Conservation (phyloP, 1,284 basidiomycete species). For the Trametes pubescens region DNA sequence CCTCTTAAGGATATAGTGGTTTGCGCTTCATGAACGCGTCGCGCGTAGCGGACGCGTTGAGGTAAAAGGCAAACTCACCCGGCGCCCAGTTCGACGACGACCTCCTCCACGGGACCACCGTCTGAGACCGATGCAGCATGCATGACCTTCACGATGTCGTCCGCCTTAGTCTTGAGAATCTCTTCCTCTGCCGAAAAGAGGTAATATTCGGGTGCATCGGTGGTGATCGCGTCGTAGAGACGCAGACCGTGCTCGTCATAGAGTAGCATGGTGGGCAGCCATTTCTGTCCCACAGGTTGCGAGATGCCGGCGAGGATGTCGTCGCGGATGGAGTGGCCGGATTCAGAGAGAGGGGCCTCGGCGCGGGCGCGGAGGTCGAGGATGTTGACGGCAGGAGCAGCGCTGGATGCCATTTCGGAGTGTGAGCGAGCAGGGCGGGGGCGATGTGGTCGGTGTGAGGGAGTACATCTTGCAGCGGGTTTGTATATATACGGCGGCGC, state of each 20-base stretch:
- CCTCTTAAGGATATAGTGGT: conserved; percentile 3
- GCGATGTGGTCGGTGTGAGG: not conserved
- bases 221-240: conserved; percentile 88
- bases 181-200: conserved; percentile 82
- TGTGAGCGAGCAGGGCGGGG: not conserved
- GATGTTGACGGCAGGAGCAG: conserved; percentile 48
- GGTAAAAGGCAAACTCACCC: conserved; percentile 66
- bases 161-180: conserved; percentile 67
- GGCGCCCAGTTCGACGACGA: conserved; percentile 87
- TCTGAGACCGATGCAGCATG: conserved; percentile 60
- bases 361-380: conserved; percentile 55
- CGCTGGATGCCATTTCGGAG: conserved; percentile 24
- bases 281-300: conserved; percentile 62
- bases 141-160: conserved; percentile 78
- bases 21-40: not conserved
- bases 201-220: conserved; percentile 88
- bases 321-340: conserved; percentile 50
- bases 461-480: conserved; percentile 11
- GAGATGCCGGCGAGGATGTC: conserved; percentile 65
- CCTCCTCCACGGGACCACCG: conserved; percentile 55
- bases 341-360: conserved; percentile 34
- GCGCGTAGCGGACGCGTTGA: conserved; percentile 9
- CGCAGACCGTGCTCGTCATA: conserved; percentile 88
- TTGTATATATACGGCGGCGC: conserved; percentile 20
- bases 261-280: conserved; percentile 85